Percentiles rank a stretch among this genome's conserved stretches.
phyloP scores from a whole-genome alignment of 805 yeast genomes.

The Wickerhamomyces strasburgensis region DNA sequence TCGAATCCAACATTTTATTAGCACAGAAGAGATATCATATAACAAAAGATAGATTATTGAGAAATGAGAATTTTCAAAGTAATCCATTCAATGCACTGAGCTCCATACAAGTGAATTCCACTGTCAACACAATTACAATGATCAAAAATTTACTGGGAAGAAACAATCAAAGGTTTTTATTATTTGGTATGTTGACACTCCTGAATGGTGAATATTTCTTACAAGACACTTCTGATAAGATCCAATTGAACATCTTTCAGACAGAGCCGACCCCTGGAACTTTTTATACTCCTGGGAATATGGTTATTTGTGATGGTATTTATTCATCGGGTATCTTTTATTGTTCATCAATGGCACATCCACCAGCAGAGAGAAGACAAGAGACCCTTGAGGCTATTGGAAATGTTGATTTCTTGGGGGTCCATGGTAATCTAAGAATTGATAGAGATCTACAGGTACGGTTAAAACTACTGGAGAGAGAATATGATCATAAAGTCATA shows the following conservation, averaged over 20 bases:
- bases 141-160: constrained; percentile 86
- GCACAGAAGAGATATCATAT: constrained; percentile 56
- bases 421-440: constrained; percentile 48
- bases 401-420: constrained; percentile 62
- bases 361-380: constrained; percentile 78
- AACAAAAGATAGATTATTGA: constrained; percentile 60
- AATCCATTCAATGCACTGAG: constrained; percentile 30
- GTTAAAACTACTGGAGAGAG: constrained; percentile 51
- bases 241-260: constrained; percentile 55
- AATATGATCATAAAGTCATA: constrained; percentile 55
- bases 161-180: constrained; percentile 65
- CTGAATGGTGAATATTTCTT: constrained; percentile 67
- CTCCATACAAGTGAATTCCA: constrained; percentile 21
- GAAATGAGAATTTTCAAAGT: constrained; percentile 70
- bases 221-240: constrained; percentile 76
- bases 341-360: constrained; percentile 75
- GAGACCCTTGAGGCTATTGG: constrained; percentile 69
- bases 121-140: constrained; percentile 45
- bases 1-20: constrained; percentile 32
- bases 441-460: constrained; percentile 55
- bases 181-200: constrained; percentile 70
- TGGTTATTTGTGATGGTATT: constrained; percentile 79
- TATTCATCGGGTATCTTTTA: constrained; percentile 67
- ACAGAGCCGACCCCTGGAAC: constrained; percentile 58
- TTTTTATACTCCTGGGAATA: constrained; percentile 70